phyloP scores from a whole-genome alignment of 2,329 filamentous ascomycete genomes.

The Exophiala spinifera region DNA sequence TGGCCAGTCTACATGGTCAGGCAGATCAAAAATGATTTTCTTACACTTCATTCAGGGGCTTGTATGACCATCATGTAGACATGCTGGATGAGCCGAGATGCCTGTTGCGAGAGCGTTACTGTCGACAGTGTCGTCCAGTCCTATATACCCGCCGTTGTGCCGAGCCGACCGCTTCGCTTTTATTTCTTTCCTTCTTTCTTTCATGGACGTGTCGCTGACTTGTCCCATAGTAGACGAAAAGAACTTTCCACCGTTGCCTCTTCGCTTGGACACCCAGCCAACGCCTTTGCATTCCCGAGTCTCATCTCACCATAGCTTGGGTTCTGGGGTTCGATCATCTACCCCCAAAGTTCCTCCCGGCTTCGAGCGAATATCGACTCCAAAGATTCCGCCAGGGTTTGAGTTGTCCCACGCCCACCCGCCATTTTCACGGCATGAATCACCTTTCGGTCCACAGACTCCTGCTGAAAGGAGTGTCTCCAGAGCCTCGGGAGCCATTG shows the following conservation, averaged over 20 bases:
- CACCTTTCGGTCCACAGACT: conserved; percentile 37
- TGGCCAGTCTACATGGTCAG: conserved; percentile 21
- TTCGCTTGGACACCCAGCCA: conserved; percentile 32
- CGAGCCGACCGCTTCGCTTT: conserved; percentile 16
- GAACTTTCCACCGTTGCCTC: conserved; percentile 47
- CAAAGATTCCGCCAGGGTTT: conserved; percentile 30
- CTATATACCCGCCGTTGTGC: conserved; percentile 20
- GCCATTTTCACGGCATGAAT: conserved; percentile 30
- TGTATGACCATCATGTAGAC: conserved; percentile 24
- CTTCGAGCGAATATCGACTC: conserved; percentile 30
- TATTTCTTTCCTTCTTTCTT: conserved; percentile 15
- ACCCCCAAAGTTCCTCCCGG: conserved; percentile 29
- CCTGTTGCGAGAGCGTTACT: conserved; percentile 24
- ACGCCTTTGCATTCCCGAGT: conserved; percentile 38
- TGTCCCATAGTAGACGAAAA: conserved; percentile 42
- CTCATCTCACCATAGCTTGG: conserved; percentile 33
- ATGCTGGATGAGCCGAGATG: conserved; percentile 14
- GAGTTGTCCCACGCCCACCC: conserved; percentile 48
- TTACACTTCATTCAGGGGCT: conserved; percentile 24
- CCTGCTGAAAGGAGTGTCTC: conserved; percentile 45
- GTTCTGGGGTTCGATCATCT: conserved; percentile 26
- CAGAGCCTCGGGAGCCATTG: conserved; percentile 31
- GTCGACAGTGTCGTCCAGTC: conserved; percentile 14
- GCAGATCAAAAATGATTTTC: conserved; percentile 28
- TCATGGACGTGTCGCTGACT: conserved; percentile 26